Evolutionary conservation across 371 early-diverging fungal species (phyloP).

Genomic region (Lichtheimia corymbifera): DNA sequence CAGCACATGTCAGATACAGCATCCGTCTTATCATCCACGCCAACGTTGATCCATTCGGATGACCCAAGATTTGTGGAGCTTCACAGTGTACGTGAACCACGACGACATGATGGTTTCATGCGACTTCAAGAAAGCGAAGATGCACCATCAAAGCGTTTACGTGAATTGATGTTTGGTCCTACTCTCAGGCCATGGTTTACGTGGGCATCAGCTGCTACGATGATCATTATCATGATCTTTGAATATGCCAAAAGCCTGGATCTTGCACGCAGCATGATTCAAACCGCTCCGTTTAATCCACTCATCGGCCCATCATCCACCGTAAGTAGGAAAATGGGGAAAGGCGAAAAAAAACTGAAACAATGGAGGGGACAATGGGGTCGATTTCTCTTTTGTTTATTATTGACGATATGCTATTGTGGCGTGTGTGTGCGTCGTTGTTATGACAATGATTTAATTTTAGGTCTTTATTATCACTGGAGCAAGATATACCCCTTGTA

Average conservation of each 20-base stretch:
- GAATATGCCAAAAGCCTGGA: constrained; percentile 54
- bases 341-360: too few relatives aligned
- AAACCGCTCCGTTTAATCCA: constrained; percentile 57
- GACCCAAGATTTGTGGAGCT: not conserved
- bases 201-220: constrained; percentile 47
- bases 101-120: constrained; percentile 13
- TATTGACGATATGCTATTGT: too few relatives aligned
- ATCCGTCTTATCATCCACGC: constrained; percentile 6
- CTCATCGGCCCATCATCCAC: constrained; percentile 64
- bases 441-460: not conserved
- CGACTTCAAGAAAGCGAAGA: constrained; percentile 4
- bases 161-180: constrained; percentile 21
- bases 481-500: constrained; percentile 66
- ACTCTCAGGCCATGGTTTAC: constrained; percentile 49
- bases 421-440: too few relatives aligned
- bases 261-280: constrained; percentile 50
- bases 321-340: constrained; percentile 17
- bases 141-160: not conserved
- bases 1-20: constrained; percentile 4
- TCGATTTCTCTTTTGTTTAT: too few relatives aligned
- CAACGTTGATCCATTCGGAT: constrained; percentile 5
- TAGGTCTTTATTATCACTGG: constrained; percentile 58
- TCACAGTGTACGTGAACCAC: not conserved
- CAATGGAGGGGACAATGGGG: too few relatives aligned
- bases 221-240: constrained; percentile 51